Evolutionary conservation across 768 basidiomycete species (phyloP).

Genomic region (Pulveroboletus frians): DNA sequence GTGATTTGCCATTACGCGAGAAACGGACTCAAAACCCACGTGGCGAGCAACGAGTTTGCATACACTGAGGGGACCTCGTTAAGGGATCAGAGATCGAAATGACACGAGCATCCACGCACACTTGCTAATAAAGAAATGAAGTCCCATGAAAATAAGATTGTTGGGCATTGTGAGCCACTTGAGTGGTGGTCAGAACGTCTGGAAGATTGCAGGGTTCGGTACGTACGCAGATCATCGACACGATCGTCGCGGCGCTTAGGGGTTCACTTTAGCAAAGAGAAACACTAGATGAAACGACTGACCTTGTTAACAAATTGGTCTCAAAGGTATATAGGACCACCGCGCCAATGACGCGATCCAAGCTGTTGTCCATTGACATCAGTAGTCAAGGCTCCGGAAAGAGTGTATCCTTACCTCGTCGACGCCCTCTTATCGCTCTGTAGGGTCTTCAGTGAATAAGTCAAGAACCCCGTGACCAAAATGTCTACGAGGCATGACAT

Average conservation of each 20-base stretch:
- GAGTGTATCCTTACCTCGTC: slow-evolving; percentile 28
- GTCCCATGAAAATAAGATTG: slow-evolving; percentile 48
- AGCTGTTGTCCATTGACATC: slow-evolving; percentile 20
- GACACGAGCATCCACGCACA: slow-evolving; percentile 24
- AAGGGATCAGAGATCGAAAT: neutral
- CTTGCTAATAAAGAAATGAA: slow-evolving; percentile 52
- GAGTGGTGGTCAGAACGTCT: neutral
- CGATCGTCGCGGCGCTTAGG: slow-evolving; percentile 36
- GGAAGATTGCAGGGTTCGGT: neutral
- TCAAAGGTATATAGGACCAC: slow-evolving; percentile 51
- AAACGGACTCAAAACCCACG: slow-evolving; percentile 18
- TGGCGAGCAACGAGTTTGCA: slow-evolving; percentile 47
- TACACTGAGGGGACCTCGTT: slow-evolving; percentile 34
- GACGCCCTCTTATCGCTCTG: slow-evolving; percentile 36
- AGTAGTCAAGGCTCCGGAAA: neutral
- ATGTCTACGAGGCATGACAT: slow-evolving; percentile 48
- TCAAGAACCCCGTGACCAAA: slow-evolving; percentile 43
- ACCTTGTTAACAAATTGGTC: slow-evolving; percentile 48
- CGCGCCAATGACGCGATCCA: slow-evolving; percentile 44
- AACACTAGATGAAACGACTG: neutral
- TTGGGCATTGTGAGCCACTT: slow-evolving; percentile 44
- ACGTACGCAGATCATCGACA: slow-evolving; percentile 41
- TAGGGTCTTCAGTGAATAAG: slow-evolving; percentile 38
- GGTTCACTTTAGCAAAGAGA: neutral
- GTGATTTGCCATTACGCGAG: neutral